Evolutionary conservation across 1,284 basidiomycete species (phyloP).

Genomic region (Taiwanofungus camphoratus): DNA sequence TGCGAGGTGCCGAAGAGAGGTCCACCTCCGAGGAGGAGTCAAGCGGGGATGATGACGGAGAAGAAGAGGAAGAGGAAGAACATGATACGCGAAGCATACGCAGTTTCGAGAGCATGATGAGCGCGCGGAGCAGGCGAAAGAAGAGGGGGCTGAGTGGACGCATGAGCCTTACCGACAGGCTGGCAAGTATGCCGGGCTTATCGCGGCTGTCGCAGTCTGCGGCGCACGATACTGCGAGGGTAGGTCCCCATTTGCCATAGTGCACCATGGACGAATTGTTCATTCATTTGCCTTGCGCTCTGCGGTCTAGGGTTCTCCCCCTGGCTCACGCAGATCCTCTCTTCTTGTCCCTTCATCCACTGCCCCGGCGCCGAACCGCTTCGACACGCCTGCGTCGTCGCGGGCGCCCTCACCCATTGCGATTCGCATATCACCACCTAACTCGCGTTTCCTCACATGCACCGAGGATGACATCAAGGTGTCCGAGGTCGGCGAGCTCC

Average conservation of each 20-base stretch:
- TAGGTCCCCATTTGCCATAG: conserved; percentile 7
- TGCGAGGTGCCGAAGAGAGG: conserved; percentile 25
- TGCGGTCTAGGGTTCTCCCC: conserved; percentile 42
- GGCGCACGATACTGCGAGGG: conserved; percentile 20
- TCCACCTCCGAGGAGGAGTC: conserved; percentile 28
- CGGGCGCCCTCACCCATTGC: conserved; percentile 37
- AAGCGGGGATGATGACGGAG: conserved; percentile 28
- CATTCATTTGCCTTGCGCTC: not conserved
- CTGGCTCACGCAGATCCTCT: conserved; percentile 41
- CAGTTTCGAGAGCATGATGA: conserved; percentile 82
- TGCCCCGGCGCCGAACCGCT: conserved; percentile 22
- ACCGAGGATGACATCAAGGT: conserved; percentile 67
- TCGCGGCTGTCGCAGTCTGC: conserved; percentile 35
- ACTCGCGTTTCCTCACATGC: conserved; percentile 61
- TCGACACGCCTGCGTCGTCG: conserved; percentile 41
- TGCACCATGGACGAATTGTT: not conserved
- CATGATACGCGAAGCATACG: conserved; percentile 64
- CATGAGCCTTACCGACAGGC: conserved; percentile 68
- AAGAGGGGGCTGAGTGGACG: conserved; percentile 30
- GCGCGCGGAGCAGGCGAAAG: conserved; percentile 35
- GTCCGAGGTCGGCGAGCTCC: conserved; percentile 67
- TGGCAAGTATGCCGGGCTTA: conserved; percentile 65
- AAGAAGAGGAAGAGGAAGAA: conserved; percentile 34
- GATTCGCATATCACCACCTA: conserved; percentile 47
- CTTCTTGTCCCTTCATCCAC: conserved; percentile 31